Evolutionary conservation across 1,284 basidiomycete species (phyloP).

Genomic region (Trametes hirsuta): DNA sequence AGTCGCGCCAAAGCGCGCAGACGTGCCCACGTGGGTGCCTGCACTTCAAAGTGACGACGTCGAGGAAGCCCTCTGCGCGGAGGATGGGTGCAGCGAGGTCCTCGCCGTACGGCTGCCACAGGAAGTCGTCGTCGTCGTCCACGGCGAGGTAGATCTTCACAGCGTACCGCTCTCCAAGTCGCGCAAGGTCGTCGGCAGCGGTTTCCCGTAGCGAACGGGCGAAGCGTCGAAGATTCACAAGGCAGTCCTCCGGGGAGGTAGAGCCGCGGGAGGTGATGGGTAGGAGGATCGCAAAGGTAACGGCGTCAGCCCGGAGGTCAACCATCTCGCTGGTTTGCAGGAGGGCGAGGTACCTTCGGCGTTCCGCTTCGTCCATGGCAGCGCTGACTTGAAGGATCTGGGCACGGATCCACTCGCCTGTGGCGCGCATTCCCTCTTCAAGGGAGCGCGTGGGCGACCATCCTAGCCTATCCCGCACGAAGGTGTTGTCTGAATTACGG

Average conservation of each 20-base stretch:
- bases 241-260: constrained; percentile 38
- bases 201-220: constrained; percentile 47
- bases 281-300: constrained; percentile 55
- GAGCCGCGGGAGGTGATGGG: constrained; percentile 58
- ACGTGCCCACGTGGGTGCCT: constrained; percentile 48
- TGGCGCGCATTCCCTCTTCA: constrained; percentile 48
- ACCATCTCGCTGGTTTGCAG: constrained; percentile 28
- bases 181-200: constrained; percentile 45
- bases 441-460: constrained; percentile 49
- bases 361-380: neutral
- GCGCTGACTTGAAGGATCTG: constrained; percentile 38
- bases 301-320: constrained; percentile 38
- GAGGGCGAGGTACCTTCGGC: constrained; percentile 1
- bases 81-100: constrained; percentile 45
- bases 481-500: constrained; percentile 55
- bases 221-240: constrained; percentile 46
- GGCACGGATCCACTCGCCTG: constrained; percentile 49
- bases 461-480: constrained; percentile 36
- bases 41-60: constrained; percentile 42
- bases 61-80: constrained; percentile 37
- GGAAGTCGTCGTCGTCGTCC: constrained; percentile 51
- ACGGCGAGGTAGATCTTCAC: constrained; percentile 56
- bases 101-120: constrained; percentile 31
- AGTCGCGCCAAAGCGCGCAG: constrained; percentile 57
- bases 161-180: constrained; percentile 39